Conservation (phyloP, 164 flowering plant genomes). For the Macadamia integrifolia region DNA sequence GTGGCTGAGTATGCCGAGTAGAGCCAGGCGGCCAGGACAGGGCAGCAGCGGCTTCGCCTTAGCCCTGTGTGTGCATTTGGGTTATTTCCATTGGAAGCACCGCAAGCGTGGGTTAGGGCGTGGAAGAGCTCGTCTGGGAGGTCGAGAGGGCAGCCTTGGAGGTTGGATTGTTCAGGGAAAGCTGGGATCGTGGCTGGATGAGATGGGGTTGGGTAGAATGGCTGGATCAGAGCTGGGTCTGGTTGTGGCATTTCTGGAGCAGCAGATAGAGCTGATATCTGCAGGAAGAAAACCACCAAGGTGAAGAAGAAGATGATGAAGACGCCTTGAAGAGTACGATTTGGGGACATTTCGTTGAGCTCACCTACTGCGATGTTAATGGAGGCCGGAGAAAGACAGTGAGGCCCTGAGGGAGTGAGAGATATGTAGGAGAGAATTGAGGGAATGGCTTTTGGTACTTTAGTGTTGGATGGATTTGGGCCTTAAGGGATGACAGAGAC, state of each 20-base stretch:
- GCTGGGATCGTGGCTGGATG: background rate
- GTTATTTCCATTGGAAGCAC: background rate
- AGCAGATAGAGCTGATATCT: background rate
- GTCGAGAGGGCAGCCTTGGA: background rate
- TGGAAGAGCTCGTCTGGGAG: constrained; percentile 1
- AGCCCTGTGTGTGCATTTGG: background rate
- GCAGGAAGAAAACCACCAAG: background rate
- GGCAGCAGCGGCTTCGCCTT: background rate
- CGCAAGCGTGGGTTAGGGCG: background rate
- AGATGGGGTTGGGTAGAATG: background rate
- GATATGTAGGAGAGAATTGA: background rate
- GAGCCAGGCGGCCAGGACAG: background rate
- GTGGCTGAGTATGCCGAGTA: background rate
- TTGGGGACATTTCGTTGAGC: background rate
- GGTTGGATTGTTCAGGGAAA: constrained; percentile 7
- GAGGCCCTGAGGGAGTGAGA: background rate
- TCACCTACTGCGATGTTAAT: background rate
- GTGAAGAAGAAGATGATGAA: background rate
- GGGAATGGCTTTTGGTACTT: background rate
- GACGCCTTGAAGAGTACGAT: background rate
- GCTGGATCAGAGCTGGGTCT: constrained; percentile 1
- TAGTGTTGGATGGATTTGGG: too few species aligned
- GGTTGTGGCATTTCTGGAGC: background rate
- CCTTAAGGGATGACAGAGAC: too few species aligned
- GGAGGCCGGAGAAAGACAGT: background rate